Base-by-base conservation (phyloP, 2,329 filamentous ascomycete species). In the Microcyclospora pomicola region DNA sequence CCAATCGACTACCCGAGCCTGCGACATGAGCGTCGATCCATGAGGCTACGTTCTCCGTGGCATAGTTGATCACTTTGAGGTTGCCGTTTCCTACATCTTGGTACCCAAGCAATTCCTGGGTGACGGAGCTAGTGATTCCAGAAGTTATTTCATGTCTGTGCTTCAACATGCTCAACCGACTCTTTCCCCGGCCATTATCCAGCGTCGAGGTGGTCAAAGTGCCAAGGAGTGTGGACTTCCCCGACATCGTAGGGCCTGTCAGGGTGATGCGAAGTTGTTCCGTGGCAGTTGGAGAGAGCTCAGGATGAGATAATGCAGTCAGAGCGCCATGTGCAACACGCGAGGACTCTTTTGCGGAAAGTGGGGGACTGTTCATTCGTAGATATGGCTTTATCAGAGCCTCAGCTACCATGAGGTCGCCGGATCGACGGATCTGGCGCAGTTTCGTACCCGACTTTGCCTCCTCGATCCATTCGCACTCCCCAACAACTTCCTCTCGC, bases 1-100 rank as follows among this genome's bases (percentile, higher is more conserved):
- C 84, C 3, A 98, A 63, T 14, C 87, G 77, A 2, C 80, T 83
- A 41, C 70, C 63, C 42, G 79, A 75, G 1, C 84, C 75, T 35
- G 77, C 73, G 29, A 82, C 79, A 57, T 98, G 91, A 37, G 96
- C 91, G 55, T 95, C 88, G 37, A 83, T 78, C 91, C 91, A 98
- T 0, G 86, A 87, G 41, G 85, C 82, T 34, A 95, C 79, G 54
- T 94, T 85, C 11, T 78, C 79, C 42, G 81, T 80, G 2, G 82
- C 79, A 56, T 92, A 96, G 56, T 94, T 96, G 52, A 93, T 68
- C 30, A 91, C 64, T 13, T 67, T 58, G 0, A 57, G 37, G 28
- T 38, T 42, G n/a, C 48, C 50, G 9, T 42, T 41, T 9, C 37
- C 31, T 9, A 45, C 32, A 19, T 66, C 59, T 15, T 52, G 55